phyloP scores from a whole-genome alignment of 192 early-diverging fungal genomes.

The Coemansia sp. region DNA sequence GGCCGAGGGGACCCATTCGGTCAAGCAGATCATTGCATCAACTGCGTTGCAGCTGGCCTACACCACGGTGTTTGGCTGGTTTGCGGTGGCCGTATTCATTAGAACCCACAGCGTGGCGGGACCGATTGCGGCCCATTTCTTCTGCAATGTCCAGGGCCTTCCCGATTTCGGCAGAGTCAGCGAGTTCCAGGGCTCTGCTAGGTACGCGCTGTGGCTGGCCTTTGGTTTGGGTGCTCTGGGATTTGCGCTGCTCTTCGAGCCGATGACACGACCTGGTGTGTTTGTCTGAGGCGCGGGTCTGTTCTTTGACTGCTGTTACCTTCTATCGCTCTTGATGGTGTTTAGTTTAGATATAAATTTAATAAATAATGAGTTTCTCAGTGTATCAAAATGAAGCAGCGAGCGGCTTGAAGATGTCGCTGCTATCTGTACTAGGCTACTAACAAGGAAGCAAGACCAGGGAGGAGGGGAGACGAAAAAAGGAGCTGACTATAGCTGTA shows the following conservation, averaged over 20 bases:
- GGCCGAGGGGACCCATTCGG: background rate
- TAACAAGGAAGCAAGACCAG: too few species aligned
- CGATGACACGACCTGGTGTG: slow-evolving; percentile 41
- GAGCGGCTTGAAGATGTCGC: too few species aligned
- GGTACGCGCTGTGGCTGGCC: slow-evolving; percentile 24
- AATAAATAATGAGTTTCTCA: too few species aligned
- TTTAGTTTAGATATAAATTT: background rate
- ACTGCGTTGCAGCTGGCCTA: slow-evolving; percentile 35
- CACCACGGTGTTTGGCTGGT: slow-evolving; percentile 47
- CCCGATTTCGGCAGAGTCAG: slow-evolving; percentile 11
- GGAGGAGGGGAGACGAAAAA: too few species aligned
- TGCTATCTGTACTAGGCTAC: too few species aligned
- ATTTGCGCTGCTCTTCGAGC: slow-evolving; percentile 36
- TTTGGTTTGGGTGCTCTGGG: slow-evolving; percentile 27
- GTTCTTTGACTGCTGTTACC: background rate
- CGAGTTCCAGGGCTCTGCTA: background rate
- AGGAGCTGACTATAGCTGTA: too few species aligned
- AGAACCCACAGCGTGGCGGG: slow-evolving; percentile 28
- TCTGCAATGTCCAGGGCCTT: slow-evolving; percentile 43
- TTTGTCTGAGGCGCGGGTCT: slow-evolving; percentile 5
- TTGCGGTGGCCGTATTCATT: slow-evolving; percentile 28
- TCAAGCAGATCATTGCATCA: background rate
- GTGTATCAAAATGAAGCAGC: too few species aligned
- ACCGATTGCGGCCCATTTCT: slow-evolving; percentile 23
- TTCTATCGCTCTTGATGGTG: background rate